Evolutionary conservation across 192 early-diverging fungal genomes (phyloP).

Genomic region (Chytriomyces confervae): DNA sequence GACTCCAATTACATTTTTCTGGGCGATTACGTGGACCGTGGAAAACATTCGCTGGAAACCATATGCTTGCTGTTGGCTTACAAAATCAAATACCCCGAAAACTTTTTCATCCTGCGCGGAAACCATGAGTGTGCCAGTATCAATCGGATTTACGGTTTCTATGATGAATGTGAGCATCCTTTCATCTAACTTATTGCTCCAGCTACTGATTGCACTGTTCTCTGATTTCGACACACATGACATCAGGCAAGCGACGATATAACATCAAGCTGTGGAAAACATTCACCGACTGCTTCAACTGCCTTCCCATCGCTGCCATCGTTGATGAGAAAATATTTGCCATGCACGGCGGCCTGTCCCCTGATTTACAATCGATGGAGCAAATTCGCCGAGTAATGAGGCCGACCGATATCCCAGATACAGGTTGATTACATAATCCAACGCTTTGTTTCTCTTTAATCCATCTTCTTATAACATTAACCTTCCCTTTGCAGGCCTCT

Average conservation of each 20-base stretch:
- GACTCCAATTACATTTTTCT: slow-evolving; percentile 96
- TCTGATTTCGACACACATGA: neutral
- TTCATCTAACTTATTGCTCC: neutral
- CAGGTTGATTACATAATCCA: slow-evolving; percentile 58
- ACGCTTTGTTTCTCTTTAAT: too few relatives aligned
- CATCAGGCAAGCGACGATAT: slow-evolving; percentile 87
- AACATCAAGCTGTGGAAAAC: slow-evolving; percentile 99
- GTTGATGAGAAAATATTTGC: slow-evolving; percentile 98
- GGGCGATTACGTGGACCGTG: slow-evolving; percentile 97
- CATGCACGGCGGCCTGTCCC: slow-evolving; percentile 98
- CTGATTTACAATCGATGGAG: slow-evolving; percentile 96
- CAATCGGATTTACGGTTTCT: slow-evolving; percentile 98
- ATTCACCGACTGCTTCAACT: slow-evolving; percentile 99
- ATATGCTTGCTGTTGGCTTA: slow-evolving; percentile 95
- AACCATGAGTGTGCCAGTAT: slow-evolving; percentile 99
- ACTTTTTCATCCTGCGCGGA: slow-evolving; percentile 98
- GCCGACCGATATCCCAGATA: slow-evolving; percentile 97
- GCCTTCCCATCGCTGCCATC: slow-evolving; percentile 94
- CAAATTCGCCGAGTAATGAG: slow-evolving; percentile 97
- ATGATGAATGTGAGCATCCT: slow-evolving; percentile 83
- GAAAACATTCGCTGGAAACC: slow-evolving; percentile 97
- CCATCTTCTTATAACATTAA: too few relatives aligned
- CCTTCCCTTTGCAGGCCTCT: slow-evolving; percentile 59
- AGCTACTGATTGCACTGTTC: neutral
- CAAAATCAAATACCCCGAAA: slow-evolving; percentile 99